Conservation (phyloP, 2,329 filamentous ascomycete species). For the Bipolaris cookei region DNA sequence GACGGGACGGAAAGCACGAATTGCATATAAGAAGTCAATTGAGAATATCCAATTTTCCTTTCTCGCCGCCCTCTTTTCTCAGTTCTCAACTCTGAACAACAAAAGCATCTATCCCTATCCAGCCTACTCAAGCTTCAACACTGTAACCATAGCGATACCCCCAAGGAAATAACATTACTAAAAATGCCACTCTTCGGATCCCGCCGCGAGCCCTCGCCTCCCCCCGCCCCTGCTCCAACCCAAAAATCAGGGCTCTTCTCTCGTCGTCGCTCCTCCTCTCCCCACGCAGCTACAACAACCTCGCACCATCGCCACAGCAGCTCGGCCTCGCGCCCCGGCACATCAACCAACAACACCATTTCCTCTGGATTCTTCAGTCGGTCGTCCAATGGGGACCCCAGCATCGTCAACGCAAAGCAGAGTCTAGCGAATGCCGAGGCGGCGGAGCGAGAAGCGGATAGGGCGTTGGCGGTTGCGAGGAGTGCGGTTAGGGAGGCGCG, state of each 20-base stretch:
- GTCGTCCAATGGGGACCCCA: constrained; percentile 62
- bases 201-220: constrained; percentile 34
- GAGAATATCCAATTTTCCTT: not conserved
- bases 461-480: constrained; percentile 65
- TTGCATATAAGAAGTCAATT: not conserved
- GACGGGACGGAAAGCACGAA: not conserved
- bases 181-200: constrained; percentile 47
- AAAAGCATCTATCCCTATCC: no score
- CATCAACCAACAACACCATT: constrained; percentile 27
- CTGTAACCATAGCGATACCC: no score
- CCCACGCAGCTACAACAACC: not conserved
- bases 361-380: constrained; percentile 52
- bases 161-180: no score
- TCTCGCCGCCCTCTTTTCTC: not conserved
- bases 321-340: constrained; percentile 19
- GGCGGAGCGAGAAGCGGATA: constrained; percentile 70
- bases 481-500: constrained; percentile 66
- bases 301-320: constrained; percentile 23
- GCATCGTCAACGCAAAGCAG: constrained; percentile 66
- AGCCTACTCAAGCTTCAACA: no score
- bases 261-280: constrained; percentile 46
- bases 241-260: constrained; percentile 45
- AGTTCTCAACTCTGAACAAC: no score
- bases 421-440: constrained; percentile 67
- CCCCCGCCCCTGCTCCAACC: constrained; percentile 33